Percentiles rank a stretch among this genome's conserved stretches.
phyloP scores from a whole-genome alignment of 108 stramenopile genomes.

The Discostella stelligeroides region DNA sequence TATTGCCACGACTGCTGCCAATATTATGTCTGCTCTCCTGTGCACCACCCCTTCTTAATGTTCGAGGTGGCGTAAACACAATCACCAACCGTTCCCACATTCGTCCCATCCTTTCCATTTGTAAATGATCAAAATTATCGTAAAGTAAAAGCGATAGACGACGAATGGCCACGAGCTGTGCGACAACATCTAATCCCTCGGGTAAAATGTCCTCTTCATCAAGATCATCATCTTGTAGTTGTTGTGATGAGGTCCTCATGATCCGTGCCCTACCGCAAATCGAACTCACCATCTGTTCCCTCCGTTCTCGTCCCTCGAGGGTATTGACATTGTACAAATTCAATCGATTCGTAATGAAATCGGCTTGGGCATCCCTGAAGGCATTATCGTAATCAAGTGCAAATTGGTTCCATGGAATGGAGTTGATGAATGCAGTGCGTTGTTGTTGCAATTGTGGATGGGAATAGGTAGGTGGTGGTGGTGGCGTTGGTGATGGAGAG shows the following conservation, averaged over 20 bases:
- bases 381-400: constrained; percentile 32
- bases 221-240: not conserved
- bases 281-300: constrained; percentile 37
- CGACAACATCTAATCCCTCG: constrained; percentile 46
- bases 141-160: constrained; percentile 74
- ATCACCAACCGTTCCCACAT: constrained; percentile 77
- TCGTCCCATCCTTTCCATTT: constrained; percentile 74
- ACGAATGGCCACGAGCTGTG: constrained; percentile 79
- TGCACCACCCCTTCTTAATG: constrained; percentile 13
- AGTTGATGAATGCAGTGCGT: constrained; percentile 27
- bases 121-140: constrained; percentile 75
- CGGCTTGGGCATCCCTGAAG: constrained; percentile 33
- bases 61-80: constrained; percentile 56
- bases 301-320: constrained; percentile 32
- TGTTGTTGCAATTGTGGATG: constrained; percentile 25
- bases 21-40: not conserved
- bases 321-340: constrained; percentile 34
- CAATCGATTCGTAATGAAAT: constrained; percentile 24
- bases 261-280: constrained; percentile 38
- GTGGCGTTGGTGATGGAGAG: not conserved
- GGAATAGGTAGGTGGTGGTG: constrained; percentile 13
- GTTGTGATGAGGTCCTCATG: not conserved
- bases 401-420: constrained; percentile 40
- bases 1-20: not conserved
- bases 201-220: constrained; percentile 37